These are phyloP conservation scores for Syncephalis fuscata DNA, from an alignment of 371 early-diverging fungal genomes.

Conservation along the genomic window DNA sequence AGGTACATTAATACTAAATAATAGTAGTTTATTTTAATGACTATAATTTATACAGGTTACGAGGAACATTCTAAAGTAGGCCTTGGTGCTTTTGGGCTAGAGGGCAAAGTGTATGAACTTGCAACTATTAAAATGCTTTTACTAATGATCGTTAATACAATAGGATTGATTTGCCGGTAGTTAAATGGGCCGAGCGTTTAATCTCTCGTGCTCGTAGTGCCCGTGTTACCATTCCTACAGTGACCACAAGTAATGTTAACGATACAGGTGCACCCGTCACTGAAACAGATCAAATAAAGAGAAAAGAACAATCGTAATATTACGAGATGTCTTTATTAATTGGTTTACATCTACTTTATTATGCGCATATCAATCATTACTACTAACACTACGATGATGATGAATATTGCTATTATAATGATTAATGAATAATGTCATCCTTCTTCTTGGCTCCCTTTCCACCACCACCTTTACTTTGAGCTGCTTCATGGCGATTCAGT, in stretches of 20 bases:
- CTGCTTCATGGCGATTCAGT: constrained; percentile 71
- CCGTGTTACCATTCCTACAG: no score
- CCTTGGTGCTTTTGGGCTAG: constrained; percentile 74
- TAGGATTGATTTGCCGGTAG: constrained; percentile 53
- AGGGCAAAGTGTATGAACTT: constrained; percentile 64
- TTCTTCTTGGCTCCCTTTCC: constrained; percentile 32
- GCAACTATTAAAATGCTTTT: background rate
- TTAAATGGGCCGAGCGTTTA: constrained; percentile 49
- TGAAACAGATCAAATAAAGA: no score
- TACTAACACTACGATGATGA: no score
- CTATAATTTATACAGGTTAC: constrained; percentile 19
- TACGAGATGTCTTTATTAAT: no score
- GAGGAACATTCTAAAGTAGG: constrained; percentile 43
- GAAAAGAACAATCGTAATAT: no score
- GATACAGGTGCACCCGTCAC: no score
- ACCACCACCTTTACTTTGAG: constrained; percentile 45
- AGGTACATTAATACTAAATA: constrained; percentile 7
- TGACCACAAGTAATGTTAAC: no score
- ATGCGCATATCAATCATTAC: no score
- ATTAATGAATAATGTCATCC: constrained; percentile 33
- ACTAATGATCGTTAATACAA: background rate
- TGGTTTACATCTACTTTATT: no score
- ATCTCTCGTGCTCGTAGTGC: constrained; percentile 21
- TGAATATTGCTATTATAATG: no score
- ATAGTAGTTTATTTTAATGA: background rate